Percentiles rank a stretch among this genome's conserved stretches.
These are phyloP conservation scores for Phytophthora constricta DNA, from an alignment of 352 stramenopile genomes.

Conservation along the genomic window DNA sequence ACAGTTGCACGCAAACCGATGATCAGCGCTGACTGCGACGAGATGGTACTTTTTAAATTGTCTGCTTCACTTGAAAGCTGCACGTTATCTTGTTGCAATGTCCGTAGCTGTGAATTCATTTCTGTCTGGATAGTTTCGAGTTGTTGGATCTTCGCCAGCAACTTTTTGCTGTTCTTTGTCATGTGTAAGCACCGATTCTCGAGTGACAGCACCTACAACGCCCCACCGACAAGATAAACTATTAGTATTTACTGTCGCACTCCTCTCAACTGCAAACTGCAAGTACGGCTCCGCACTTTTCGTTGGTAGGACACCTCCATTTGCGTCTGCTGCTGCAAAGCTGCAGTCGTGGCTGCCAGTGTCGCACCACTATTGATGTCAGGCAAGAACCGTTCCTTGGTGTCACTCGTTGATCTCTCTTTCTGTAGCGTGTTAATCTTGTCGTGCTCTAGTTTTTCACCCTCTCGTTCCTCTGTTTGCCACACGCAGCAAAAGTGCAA, in stretches of 20 bases:
- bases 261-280: background rate
- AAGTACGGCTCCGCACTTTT: conserved; percentile 40
- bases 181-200: conserved; percentile 66
- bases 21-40: conserved; percentile 64
- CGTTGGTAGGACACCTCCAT: conserved; percentile 72
- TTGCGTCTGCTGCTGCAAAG: conserved; percentile 72
- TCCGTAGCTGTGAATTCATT: conserved; percentile 37
- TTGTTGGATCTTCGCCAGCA: conserved; percentile 68
- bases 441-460: conserved; percentile 59
- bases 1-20: conserved; percentile 63
- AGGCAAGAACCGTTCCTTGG: conserved; percentile 39
- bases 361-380: conserved; percentile 43
- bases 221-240: background rate
- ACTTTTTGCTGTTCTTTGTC: conserved; percentile 75
- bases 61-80: conserved; percentile 46
- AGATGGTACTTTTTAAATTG: conserved; percentile 54
- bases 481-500: background rate
- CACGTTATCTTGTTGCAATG: conserved; percentile 51
- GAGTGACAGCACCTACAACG: conserved; percentile 57
- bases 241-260: background rate
- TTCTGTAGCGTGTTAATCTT: conserved; percentile 39
- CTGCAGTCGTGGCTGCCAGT: conserved; percentile 33
- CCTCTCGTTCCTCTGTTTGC: conserved; percentile 46
- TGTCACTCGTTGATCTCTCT: conserved; percentile 30
- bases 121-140: conserved; percentile 61